Evolutionary conservation across 176 grass and related monocot species (phyloP), one percentile per base, ranked within the genome.

Genomic region (Lolium rigidum): DNA sequence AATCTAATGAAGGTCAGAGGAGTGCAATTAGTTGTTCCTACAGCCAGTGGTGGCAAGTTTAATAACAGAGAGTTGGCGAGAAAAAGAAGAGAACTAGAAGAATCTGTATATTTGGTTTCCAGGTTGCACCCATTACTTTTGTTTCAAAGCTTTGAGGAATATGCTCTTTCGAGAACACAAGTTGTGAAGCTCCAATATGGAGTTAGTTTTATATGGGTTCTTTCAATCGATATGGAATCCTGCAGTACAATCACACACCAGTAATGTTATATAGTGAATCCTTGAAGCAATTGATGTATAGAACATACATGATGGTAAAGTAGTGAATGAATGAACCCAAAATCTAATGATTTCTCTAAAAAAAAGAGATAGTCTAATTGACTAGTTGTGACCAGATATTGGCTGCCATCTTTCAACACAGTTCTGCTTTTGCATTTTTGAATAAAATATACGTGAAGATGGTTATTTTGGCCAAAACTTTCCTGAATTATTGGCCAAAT

Each of bases 391-490:
- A 43, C 41, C 41, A 43, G 41, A 43, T 43, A 43, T 56, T 57
- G 52, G 70, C 31, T 78, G 75, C 11, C 75, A 78, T 78, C 20
- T 78, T 6, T 38, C 51, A 55, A 41, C 49, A 56, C 80, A 43
- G 51, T 21, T 43, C 38, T 68, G 48, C 1, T 38, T 81, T n/a
- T 55, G 67, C 28, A 52, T 44, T 58, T 83, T 57, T 5, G n/a
- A 43, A 79, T 24, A 2, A 82, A 41, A 22, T 4, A 58, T 59
- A 70, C 70, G 46, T 83, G 56, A 25, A 44, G 56, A 61, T 62
- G 77, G 37, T 16, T 44, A 9, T 79, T 50, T 79, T 79, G 77
- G 22, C 56, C 38, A 79, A 24, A 61, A 61, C n/a, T 72, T 25
- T 25, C 39, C 4, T 73, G 20, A 73, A 6, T 74, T 63, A 73